These are phyloP conservation scores for Ophiostoma australiae DNA, from an alignment of 2,329 filamentous ascomycete species.

Conservation along the genomic window DNA sequence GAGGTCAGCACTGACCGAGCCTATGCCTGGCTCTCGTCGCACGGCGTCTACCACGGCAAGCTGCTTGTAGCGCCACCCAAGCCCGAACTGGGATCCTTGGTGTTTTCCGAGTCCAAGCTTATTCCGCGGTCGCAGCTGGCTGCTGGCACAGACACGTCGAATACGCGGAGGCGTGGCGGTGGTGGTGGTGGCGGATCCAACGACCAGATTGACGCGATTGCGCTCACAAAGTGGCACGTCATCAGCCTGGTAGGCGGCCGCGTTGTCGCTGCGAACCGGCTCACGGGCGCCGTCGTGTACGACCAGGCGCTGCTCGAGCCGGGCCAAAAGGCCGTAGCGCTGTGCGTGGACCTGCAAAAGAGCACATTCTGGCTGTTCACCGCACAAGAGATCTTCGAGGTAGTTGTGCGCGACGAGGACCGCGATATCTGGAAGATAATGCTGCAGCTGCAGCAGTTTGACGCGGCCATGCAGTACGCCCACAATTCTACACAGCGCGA, in stretches of 20 bases:
- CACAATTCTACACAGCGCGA: slow-evolving; percentile 78
- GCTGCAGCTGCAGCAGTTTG: slow-evolving; percentile 80
- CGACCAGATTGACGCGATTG: slow-evolving; percentile 60
- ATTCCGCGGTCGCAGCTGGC: slow-evolving; percentile 69
- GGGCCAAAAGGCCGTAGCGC: slow-evolving; percentile 72
- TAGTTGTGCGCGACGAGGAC: slow-evolving; percentile 84
- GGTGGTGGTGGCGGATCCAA: slow-evolving; percentile 55
- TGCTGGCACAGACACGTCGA: slow-evolving; percentile 53
- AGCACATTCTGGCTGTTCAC: slow-evolving; percentile 98
- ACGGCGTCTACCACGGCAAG: slow-evolving; percentile 84
- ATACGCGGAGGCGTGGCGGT: slow-evolving; percentile 56
- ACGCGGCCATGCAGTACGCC: slow-evolving; percentile 80
- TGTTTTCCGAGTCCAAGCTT: slow-evolving; percentile 76
- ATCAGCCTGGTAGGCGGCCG: slow-evolving; percentile 76
- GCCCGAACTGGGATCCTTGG: slow-evolving; percentile 62
- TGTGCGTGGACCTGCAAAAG: slow-evolving; percentile 86
- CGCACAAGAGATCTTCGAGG: slow-evolving; percentile 83
- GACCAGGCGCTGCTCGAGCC: slow-evolving; percentile 80
- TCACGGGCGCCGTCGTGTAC: slow-evolving; percentile 80
- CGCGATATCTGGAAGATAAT: slow-evolving; percentile 94
- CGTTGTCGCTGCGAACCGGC: slow-evolving; percentile 77
- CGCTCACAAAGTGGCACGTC: slow-evolving; percentile 90
- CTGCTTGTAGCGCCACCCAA: slow-evolving; percentile 59
- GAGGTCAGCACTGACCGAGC: slow-evolving; percentile 60
- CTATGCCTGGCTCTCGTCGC: slow-evolving; percentile 85